These are phyloP conservation scores for Puccinia coronata DNA, from an alignment of 1,284 basidiomycete species.

Conservation along the genomic window DNA sequence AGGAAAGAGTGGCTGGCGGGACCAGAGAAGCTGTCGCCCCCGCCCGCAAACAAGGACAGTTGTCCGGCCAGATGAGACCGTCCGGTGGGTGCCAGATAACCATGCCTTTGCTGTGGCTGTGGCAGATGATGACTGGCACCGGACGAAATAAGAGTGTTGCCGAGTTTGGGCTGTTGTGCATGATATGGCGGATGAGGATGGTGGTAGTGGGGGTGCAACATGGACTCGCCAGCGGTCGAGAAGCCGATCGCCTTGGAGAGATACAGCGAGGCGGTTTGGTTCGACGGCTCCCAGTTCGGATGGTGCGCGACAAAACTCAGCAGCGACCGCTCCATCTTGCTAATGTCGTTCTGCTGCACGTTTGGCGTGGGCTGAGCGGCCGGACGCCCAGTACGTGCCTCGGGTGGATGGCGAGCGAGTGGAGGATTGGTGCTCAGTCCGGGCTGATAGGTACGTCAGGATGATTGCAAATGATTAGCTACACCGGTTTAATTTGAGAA, in stretches of 20 bases:
- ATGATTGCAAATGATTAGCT: neutral
- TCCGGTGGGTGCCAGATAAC: neutral
- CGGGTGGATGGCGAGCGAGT: neutral
- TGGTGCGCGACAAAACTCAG: slow-evolving; percentile 48
- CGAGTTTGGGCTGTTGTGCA: neutral
- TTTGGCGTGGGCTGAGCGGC: neutral
- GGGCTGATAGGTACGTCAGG: neutral
- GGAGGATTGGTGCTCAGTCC: slow-evolving; percentile 18
- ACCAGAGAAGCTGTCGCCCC: neutral
- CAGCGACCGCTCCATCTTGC: slow-evolving; percentile 45
- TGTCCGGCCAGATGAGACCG: slow-evolving; percentile 5
- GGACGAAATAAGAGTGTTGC: neutral
- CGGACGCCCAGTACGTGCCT: neutral
- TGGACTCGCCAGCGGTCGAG: slow-evolving; percentile 35
- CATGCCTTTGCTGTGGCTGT: slow-evolving; percentile 3
- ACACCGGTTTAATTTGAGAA: neutral
- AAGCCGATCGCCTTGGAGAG: slow-evolving; percentile 48
- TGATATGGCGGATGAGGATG: neutral
- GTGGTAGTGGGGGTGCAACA: slow-evolving; percentile 11
- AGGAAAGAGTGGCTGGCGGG: slow-evolving; percentile 17
- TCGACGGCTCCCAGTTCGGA: slow-evolving; percentile 50
- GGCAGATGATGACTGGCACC: neutral
- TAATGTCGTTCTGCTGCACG: slow-evolving; percentile 30
- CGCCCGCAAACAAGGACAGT: neutral
- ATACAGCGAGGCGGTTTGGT: slow-evolving; percentile 48